Base-by-base conservation (phyloP, 768 basidiomycete species). In the Mycena rebaudengoi region DNA sequence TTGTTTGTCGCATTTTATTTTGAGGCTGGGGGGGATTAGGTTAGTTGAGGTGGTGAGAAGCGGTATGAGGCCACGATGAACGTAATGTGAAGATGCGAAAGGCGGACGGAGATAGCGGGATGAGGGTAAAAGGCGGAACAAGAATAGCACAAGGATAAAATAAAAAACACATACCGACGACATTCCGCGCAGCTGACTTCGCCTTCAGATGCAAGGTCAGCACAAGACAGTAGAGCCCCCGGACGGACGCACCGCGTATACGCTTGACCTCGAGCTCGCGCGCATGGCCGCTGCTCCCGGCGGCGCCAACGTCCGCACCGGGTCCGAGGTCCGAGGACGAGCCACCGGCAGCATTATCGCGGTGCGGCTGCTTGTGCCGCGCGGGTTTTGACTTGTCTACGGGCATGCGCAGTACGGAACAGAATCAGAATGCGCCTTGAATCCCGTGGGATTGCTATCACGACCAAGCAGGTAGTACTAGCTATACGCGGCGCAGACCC, bases 1-100 rank as follows among this genome's bases (percentile, higher is more conserved):
- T 66, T 89, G 85, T 80, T 91, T 92, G 84, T 91, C 89, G 79
- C 91, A 92, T 72, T 91, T 91, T 74, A 92, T 91, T 82, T 92
- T 89, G 69, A 92, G 80, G 69, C 91, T 85, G n/a, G n/a, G 35
- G 35, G 35, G 23, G 16, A 40, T 18, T 35, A 39, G 28, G 30
- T 39, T 41, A 69, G 65, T 46, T 60, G 60, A 69, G 75, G 62
- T 73, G 56, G 69, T 52, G 62, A 68, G 60, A 60, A 60, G 70
- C 69, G n/a, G 65, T 48, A 51, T n/a, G n/a, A n/a, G n/a, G n/a
- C n/a, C n/a, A n/a, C n/a, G n/a, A n/a, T n/a, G n/a, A n/a, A n/a
- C n/a, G n/a, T n/a, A n/a, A n/a, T n/a, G 58, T 58, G 69, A 45
- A 70, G 70, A 64, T 60, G 54, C 49, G 63, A 29, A 54, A 46